Evolutionary conservation across 768 basidiomycete species (phyloP), one percentile per base, ranked within the genome.

Genomic region (Cystoderma amianthinum): DNA sequence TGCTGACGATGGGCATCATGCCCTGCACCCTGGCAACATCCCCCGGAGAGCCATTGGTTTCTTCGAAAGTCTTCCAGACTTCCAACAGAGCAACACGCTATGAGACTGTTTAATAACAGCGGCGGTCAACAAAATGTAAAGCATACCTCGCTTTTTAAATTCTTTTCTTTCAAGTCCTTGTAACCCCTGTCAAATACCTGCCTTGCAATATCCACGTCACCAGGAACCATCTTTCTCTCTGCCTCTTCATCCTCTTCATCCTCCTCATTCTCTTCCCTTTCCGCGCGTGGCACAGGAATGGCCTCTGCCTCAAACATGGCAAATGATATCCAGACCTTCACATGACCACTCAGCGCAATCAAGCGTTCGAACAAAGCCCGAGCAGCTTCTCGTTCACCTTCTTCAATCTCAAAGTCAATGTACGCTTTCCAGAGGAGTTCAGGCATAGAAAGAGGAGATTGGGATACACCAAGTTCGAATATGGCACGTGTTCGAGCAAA

Each of bases 251-350:
- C 65, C 52, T 72, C 77, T 4, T 82, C 84, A 6, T 85, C 84
- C 3, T 78, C 79, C 15, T 82, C 81, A 10, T 85, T 85, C 5
- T 82, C 85, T 39, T 84, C 85, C 30, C 85, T 71, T 51, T 72
- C 65, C 3, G 74, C 78, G 16, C 83, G 67, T 7, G 76, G 74
- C 4, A 82, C 51, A 3, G 80, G 80, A 33, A 87, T 83, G 4
- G 78, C 67, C 51, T 85, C 84, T 4, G 80, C 85, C 62, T 98
- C 95, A 52, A 97, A 96, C 50, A 85, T 72, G 0, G 95, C 95
- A 60, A 85, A 98, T 40, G 92, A 82, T 42, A 96, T 89, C 92
- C 93, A 98, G 15, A 95, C 92, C 64, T 97, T 97, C 64, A 92
- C 86, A 57, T 98, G 94, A 3, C 89, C 89, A 48, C 91, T 95